Evolutionary conservation across 345 rosid species (phyloP).

Genomic region (Citrus mangshanensis): DNA sequence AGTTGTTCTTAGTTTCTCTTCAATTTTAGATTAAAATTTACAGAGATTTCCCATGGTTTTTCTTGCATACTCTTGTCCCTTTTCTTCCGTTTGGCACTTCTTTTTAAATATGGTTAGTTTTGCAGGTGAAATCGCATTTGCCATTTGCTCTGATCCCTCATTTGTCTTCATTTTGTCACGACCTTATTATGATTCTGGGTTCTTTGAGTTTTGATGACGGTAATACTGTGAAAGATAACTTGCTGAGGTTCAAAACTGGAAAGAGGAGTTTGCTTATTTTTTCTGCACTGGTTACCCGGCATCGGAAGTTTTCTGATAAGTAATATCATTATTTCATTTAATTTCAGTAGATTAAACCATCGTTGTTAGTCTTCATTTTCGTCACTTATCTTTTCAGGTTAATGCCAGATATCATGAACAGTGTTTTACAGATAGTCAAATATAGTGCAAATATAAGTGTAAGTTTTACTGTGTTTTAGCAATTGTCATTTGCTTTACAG

Average conservation of each 20-base stretch:
- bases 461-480: slow-evolving; percentile 22
- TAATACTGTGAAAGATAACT: slow-evolving; percentile 36
- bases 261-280: slow-evolving; percentile 81
- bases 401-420: slow-evolving; percentile 64
- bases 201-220: slow-evolving; percentile 55
- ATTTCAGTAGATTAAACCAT: not conserved
- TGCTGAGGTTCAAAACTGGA: slow-evolving; percentile 60
- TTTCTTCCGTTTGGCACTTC: slow-evolving; percentile 11
- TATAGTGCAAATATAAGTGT: slow-evolving; percentile 56
- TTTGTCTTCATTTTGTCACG: slow-evolving; percentile 50
- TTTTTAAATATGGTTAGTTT: slow-evolving; percentile 31
- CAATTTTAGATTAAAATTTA: not conserved
- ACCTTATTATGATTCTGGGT: slow-evolving; percentile 57
- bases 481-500: slow-evolving; percentile 11
- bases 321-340: slow-evolving; percentile 25
- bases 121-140: slow-evolving; percentile 80
- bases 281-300: slow-evolving; percentile 66
- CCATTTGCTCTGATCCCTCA: slow-evolving; percentile 63
- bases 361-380: not conserved
- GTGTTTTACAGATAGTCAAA: slow-evolving; percentile 57
- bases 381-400: slow-evolving; percentile 42
- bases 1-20: not conserved
- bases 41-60: not conserved
- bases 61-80: slow-evolving; percentile 19
- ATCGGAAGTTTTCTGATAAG: slow-evolving; percentile 82